Base-by-base conservation (phyloP, 345 rosid genomes). In the Corchorus capsularis region DNA sequence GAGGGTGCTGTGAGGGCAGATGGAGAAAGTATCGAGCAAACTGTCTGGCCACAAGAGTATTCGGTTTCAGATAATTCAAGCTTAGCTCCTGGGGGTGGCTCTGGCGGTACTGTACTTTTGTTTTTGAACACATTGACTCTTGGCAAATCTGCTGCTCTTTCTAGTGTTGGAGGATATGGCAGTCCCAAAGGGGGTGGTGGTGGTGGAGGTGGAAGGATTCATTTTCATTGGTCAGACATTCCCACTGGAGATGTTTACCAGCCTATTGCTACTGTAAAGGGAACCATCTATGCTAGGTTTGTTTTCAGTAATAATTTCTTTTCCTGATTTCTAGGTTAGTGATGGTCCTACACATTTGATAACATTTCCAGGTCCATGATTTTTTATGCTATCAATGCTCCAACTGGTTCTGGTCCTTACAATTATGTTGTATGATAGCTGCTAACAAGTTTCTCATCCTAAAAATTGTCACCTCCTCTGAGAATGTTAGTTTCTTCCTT, bases 151-250 rank as follows among this genome's bases (percentile, higher is more conserved):
- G 93, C 98, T 75, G 22, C 83, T 80, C 93, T 96, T 85, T 96
- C 99, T 59, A 92, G 89, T 83, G 87, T 77, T 75, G 99, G 99
- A 76, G 99, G 99, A 34, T 79, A 86, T 77, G 98, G 97, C 62
- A 87, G 94, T 80, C 89, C 86, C n/a, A 61, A 80, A 41, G 94
- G 98, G 54, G 83, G 90, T 65, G 99, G 97, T 63, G 99, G 99
- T 20, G 99, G 98, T 9, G 97, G 99, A 53, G 99, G 99, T 71
- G 99, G 99, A 78, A 92, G 99, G 87, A 88, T 96, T 90, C 99
- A 94, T 83, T 91, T 96, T 84, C 99, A 94, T 78, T 96, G 99
- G 99, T 87, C 97, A 10, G 89, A 96, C 80, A 91, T 96, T 85
- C 97, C 97, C 61, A 92, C 95, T 32, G 99, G 99, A 63, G 99